Evolutionary conservation across 2,329 filamentous ascomycete genomes (phyloP).

Genomic region (Rhinocladiella similis): DNA sequence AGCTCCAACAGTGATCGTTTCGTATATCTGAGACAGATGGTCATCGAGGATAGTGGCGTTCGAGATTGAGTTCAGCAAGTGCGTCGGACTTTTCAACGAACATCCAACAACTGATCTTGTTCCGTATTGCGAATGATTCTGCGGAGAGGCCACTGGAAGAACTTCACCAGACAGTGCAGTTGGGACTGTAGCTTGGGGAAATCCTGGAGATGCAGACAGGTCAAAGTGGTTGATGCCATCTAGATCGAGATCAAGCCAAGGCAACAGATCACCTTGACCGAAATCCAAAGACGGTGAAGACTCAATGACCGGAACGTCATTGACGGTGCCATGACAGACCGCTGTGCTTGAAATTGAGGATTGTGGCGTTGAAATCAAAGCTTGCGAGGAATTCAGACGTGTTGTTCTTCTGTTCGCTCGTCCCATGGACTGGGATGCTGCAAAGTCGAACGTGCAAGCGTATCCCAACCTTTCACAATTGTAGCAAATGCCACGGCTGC

Average conservation of each 20-base stretch:
- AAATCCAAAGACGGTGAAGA: background rate
- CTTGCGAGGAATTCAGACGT: background rate
- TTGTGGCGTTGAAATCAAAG: background rate
- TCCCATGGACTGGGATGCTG: background rate
- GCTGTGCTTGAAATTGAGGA: too few relatives aligned
- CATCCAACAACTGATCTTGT: constrained; percentile 9
- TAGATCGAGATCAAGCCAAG: background rate
- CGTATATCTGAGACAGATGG: constrained; percentile 24
- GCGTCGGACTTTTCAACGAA: constrained; percentile 26
- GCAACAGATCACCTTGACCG: background rate
- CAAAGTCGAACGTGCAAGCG: constrained; percentile 27
- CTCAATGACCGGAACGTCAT: background rate
- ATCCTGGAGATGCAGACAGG: background rate
- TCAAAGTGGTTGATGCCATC: background rate
- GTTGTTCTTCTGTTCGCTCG: background rate
- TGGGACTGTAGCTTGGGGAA: background rate
- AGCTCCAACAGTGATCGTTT: constrained; percentile 27
- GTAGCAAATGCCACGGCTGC: constrained; percentile 7
- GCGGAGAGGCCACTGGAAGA: background rate
- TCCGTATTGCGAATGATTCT: constrained; percentile 1
- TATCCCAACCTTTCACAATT: constrained; percentile 28
- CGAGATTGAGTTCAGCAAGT: constrained; percentile 30
- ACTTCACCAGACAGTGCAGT: constrained; percentile 2
- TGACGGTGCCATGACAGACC: background rate
- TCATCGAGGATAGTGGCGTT: constrained; percentile 18